phyloP scores from a whole-genome alignment of 352 stramenopile species.

The Globisporangium cystogenes region DNA sequence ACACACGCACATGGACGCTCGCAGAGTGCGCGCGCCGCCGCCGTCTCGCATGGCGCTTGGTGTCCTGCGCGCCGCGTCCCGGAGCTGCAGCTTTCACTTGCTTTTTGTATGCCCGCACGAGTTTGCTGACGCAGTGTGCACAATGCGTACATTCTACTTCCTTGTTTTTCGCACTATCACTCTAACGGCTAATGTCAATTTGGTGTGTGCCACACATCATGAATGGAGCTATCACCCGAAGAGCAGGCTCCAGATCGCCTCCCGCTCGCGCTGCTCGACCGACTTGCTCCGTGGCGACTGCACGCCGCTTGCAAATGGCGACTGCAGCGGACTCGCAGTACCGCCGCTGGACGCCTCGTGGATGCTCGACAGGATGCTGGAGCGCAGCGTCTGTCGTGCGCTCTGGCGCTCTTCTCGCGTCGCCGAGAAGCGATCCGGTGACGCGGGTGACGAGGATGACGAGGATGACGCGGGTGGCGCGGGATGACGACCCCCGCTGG shows the following conservation, averaged over 20 bases:
- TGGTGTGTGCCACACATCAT: no score
- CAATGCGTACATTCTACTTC: background rate
- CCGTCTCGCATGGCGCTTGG: background rate
- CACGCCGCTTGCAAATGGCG: conserved; percentile 3
- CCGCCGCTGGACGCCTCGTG: conserved; percentile 2
- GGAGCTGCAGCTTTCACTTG: background rate
- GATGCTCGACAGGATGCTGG: conserved; percentile 15
- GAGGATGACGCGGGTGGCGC: background rate
- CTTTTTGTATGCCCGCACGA: background rate
- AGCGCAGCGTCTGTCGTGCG: conserved; percentile 9
- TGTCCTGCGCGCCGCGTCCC: background rate
- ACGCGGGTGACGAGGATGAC: background rate
- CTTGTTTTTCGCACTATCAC: background rate
- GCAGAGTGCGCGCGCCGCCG: background rate
- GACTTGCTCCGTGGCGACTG: conserved; percentile 24
- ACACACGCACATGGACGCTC: background rate
- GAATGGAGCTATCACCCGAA: conserved; percentile 21
- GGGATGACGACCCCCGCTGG: no score
- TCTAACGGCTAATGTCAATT: no score
- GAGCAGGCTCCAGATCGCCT: conserved; percentile 52
- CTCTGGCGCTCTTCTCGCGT: background rate
- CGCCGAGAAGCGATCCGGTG: background rate
- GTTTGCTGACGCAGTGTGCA: no score
- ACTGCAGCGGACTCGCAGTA: background rate
- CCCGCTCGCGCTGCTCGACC: conserved; percentile 49